These are phyloP conservation scores for Vinca major DNA, from an alignment of 305 asterid species.

Conservation along the genomic window DNA sequence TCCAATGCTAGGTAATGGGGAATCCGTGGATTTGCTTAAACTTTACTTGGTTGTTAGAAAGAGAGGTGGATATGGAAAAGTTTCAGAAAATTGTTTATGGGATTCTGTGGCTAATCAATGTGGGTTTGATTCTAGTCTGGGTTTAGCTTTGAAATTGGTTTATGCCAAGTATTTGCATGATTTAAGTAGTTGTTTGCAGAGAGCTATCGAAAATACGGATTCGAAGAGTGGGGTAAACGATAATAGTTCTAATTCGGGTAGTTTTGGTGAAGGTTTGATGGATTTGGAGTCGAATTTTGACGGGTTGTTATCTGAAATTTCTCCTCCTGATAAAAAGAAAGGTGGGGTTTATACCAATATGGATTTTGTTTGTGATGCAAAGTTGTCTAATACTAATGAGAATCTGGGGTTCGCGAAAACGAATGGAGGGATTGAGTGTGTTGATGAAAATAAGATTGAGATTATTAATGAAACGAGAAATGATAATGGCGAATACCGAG, in stretches of 20 bases:
- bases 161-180: constrained; percentile 44
- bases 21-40: constrained; percentile 45
- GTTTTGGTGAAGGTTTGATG: constrained; percentile 21
- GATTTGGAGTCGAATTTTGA: constrained; percentile 23
- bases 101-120: constrained; percentile 38
- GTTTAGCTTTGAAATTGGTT: constrained; percentile 49
- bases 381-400: constrained; percentile 16
- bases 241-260: constrained; percentile 4
- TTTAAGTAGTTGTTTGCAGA: constrained; percentile 33
- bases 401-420: constrained; percentile 16
- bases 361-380: constrained; percentile 9
- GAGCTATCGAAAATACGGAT: neutral
- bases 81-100: constrained; percentile 39
- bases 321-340: too few relatives aligned
- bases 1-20: constrained; percentile 47
- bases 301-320: too few relatives aligned
- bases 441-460: too few relatives aligned
- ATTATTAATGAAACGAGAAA: too few relatives aligned
- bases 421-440: constrained; percentile 3
- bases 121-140: constrained; percentile 31
- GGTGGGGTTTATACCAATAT: too few relatives aligned
- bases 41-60: constrained; percentile 38
- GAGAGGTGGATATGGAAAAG: constrained; percentile 39
- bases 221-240: neutral
- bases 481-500: neutral